Base-by-base conservation (phyloP, 331 rosid species). In the Malus hybrid region DNA sequence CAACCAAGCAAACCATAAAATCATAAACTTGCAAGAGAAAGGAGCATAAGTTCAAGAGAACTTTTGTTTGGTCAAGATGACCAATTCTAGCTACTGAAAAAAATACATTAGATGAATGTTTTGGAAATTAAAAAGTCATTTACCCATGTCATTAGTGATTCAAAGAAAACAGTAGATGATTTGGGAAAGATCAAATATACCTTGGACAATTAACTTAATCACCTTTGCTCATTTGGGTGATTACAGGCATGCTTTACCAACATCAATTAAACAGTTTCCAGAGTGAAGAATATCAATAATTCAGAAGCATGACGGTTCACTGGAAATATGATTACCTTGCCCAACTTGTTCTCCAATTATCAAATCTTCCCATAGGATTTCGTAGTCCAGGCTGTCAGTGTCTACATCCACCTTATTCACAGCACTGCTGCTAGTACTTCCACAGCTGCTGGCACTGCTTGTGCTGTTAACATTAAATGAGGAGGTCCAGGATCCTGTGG, bases 351-450 rank as follows among this genome's bases (percentile, higher is more conserved):
- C 99, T 80, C 99, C 93, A 71, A 95, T 88, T 62, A 88, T 87
- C 78, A 95, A 81, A 83, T 95, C 99, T 80, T 95, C 99, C 99
- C 99, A 95, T 85, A 88, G 77, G 79, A 95, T 95, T 89, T 95
- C 99, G 73, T 85, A 92, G 87, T 95, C 99, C 86, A 92, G 81
- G 80, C 93, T 90, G 82, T 95, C 99, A 27, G 84, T 80, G 68
- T 95, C 99, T 67, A 83, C 63, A 55, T 95, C 99, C 63, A 83
- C 83, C 87, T 88, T 95, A 81, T 85, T 95, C 74, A 87, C 80
- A 59, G 91, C 87, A 74, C 87, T 82, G 73, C 96, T 92, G 85
- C 88, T 92, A 60, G 91, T 87, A 84, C 99, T 92, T 71, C 99
- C 99, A 36, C 91, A 84, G 87, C 99, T 95, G 84, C 99, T 92